Base-by-base conservation (phyloP, 2,329 filamentous ascomycete species). In the Cytospora leucostoma region DNA sequence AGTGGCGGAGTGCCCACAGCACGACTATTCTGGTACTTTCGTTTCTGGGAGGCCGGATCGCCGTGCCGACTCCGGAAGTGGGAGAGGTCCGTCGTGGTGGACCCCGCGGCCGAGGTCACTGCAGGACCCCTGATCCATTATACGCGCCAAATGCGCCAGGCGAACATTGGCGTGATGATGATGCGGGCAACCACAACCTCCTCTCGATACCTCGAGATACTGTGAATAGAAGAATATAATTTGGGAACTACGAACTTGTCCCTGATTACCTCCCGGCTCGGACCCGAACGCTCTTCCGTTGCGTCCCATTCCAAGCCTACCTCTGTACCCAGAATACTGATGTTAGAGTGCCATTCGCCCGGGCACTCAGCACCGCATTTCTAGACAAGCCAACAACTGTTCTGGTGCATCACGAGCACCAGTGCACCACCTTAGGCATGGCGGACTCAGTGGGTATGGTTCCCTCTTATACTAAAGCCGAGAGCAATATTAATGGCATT, bases 371-470 rank as follows among this genome's bases (percentile, higher is more conserved):
- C 40, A 44, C 59, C 50, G 33, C 56, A 44, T 40, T 47, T 21
- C 44, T 49, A 51, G 55, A 32, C 53, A 21, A 63, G 47, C 60
- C 55, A 38, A 59, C 51, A 40, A 35, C 56, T 50, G 52, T 19
- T 27, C 60, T 63, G 64, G 64, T 61, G 64, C 61, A 21, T 53
- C 44, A 52, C 37, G 49, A 56, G 52, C 56, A 59, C 60, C 60
- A 50, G 56, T 35, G 32, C 34, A 52, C 27, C 49, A 38, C 38
- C 19, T 37, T 66, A 68, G 67, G 66, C 60, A 82, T 84, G 81
- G 80, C 81, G 64, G 81, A 84, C 73, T 83, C 81, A 67, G 79
- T 84, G 68, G 81, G 81, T 82, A 75, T 66, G 76, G 70, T n/a
- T 40, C 32, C 35, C 13, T 38, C 12, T 8, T 55, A 21, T 40